Conservation (phyloP, 2,329 filamentous ascomycete genomes). For the Ascochyta pisi region DNA sequence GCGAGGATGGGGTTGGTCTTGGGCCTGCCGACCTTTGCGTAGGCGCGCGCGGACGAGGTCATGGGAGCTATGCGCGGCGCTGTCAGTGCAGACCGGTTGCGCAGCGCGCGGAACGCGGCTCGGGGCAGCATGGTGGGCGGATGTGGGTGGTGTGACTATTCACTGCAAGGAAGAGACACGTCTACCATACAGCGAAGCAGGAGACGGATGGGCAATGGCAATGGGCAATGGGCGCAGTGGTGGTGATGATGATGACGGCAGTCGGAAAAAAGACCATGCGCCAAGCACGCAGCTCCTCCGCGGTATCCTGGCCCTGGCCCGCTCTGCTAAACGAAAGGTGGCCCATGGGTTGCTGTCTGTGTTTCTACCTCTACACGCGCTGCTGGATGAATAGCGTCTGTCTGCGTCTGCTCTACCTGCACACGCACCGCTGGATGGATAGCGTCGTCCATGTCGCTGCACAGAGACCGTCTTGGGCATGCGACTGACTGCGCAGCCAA, state of each 20-base stretch:
- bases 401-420: neutral
- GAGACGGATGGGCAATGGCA: neutral
- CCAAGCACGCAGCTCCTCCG: neutral
- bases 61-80: slow-evolving; percentile 34
- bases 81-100: slow-evolving; percentile 34
- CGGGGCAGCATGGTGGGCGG: slow-evolving; percentile 43
- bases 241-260: neutral
- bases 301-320: neutral
- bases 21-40: slow-evolving; percentile 24
- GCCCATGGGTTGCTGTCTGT: neutral
- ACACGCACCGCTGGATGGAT: neutral
- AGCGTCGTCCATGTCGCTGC: slow-evolving; percentile 44
- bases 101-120: slow-evolving; percentile 44
- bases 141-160: neutral
- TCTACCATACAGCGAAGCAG: neutral
- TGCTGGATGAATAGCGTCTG: neutral
- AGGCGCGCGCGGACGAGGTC: slow-evolving; percentile 39
- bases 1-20: slow-evolving; percentile 34
- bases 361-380: neutral
- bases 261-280: slow-evolving; percentile 1
- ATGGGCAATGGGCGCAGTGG: neutral
- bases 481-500: slow-evolving; percentile 37
- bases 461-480: slow-evolving; percentile 42
- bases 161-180: neutral
- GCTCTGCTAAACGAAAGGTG: neutral